A percentile compares a stretch with the other conserved stretches of the same genome.
These are phyloP conservation scores for Inga leiocalycina DNA, from an alignment of 306 rosid genomes.

Conservation along the genomic window DNA sequence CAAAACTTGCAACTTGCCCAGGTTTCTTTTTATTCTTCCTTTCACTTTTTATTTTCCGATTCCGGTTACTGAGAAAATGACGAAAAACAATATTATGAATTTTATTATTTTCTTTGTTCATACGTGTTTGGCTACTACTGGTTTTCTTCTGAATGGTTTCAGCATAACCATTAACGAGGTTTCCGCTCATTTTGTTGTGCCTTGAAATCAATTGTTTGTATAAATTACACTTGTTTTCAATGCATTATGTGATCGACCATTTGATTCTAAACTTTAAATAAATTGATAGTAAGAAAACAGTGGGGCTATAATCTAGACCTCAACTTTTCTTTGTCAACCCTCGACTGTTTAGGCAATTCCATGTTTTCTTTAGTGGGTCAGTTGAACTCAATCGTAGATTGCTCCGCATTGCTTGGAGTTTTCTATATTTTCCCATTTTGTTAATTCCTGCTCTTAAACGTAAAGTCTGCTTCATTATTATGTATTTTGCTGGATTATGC, in stretches of 20 bases:
- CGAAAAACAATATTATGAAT: not conserved
- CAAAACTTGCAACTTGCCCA: conserved; percentile 82
- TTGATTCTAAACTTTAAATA: not conserved
- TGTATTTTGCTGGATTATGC: not conserved
- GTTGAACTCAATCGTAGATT: not conserved
- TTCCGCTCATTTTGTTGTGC: not conserved
- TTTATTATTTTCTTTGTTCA: not conserved
- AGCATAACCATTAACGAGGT: not conserved
- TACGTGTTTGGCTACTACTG: not conserved
- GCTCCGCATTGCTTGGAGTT: conserved; percentile 9
- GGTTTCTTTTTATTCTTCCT: conserved; percentile 45
- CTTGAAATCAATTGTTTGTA: not conserved
- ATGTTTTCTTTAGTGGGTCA: not conserved
- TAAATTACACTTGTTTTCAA: not conserved
- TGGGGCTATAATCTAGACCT: not conserved
- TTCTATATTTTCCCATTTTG: not conserved
- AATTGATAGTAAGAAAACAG: not conserved
- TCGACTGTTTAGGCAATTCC: not conserved
- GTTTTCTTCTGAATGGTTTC: not conserved
- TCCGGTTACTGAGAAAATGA: conserved; percentile 7
- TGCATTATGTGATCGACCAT: not conserved
- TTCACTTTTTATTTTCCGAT: conserved; percentile 10
- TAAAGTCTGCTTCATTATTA: not conserved
- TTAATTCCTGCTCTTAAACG: not conserved
- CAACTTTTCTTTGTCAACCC: conserved; percentile 12